These are phyloP conservation scores for Jackrogersella multiformis DNA, from an alignment of 495 filamentous ascomycete species.

Conservation along the genomic window DNA sequence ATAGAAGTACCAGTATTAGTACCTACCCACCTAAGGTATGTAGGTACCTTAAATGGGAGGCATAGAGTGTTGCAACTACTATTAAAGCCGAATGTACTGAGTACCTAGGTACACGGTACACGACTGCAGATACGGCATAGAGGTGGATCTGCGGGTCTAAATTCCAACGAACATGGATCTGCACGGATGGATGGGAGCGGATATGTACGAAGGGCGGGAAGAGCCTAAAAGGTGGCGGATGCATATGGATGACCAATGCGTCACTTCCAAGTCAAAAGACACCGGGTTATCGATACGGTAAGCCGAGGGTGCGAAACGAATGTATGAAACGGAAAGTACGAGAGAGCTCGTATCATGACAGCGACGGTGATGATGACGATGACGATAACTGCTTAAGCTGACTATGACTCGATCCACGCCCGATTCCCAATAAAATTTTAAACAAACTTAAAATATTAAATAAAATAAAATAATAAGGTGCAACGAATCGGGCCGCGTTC, in stretches of 20 bases:
- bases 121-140: constrained; percentile 37
- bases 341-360: constrained; percentile 22
- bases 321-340: not conserved
- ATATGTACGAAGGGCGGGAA: constrained; percentile 46
- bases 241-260: constrained; percentile 35
- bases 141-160: constrained; percentile 38
- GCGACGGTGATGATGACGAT: constrained; percentile 10
- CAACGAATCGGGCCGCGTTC: constrained; percentile 36
- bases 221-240: constrained; percentile 46
- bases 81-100: no score
- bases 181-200: constrained; percentile 44
- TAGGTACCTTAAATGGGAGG: no score
- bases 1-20: no score
- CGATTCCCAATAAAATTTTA: not conserved
- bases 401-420: constrained; percentile 4
- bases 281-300: constrained; percentile 36
- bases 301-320: constrained; percentile 21
- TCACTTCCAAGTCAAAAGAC: constrained; percentile 10
- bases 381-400: constrained; percentile 7
- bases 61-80: no score
- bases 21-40: no score
- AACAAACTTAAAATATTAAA: constrained; percentile 11
- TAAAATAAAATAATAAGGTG: constrained; percentile 17
- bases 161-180: constrained; percentile 45
- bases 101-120: constrained; percentile 11